These are phyloP conservation scores for Cercospora sp. DNA, from an alignment of 2,329 filamentous ascomycete species.

Conservation along the genomic window DNA sequence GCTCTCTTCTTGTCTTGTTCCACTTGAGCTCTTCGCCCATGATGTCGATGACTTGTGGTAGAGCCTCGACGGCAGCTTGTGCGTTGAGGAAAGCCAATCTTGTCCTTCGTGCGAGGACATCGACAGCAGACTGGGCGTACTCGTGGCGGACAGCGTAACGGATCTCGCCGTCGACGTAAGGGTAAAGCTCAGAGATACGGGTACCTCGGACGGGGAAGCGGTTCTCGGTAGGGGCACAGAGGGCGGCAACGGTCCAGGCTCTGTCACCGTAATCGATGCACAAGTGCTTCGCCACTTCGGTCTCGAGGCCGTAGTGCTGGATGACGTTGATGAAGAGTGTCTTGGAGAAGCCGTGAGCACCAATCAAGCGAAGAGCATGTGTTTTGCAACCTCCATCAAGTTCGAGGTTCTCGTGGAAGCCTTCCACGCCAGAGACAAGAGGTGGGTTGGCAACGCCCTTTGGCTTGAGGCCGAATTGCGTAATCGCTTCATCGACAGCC, in stretches of 20 bases:
- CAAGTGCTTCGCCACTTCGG: conserved; percentile 86
- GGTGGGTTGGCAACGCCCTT: conserved; percentile 57
- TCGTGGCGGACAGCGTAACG: conserved; percentile 85
- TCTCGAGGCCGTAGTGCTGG: conserved; percentile 89
- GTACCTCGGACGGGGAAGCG: conserved; percentile 82
- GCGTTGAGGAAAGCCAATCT: conserved; percentile 88
- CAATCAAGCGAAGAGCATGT: conserved; percentile 75
- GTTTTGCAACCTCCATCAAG: conserved; percentile 79
- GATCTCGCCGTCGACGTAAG: conserved; percentile 89
- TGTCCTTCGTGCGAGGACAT: conserved; percentile 82
- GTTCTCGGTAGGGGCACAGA: conserved; percentile 73
- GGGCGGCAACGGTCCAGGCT: conserved; percentile 82
- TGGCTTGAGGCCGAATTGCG: conserved; percentile 63
- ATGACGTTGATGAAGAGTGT: conserved; percentile 94
- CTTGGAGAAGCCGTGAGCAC: conserved; percentile 84
- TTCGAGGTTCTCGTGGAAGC: conserved; percentile 68
- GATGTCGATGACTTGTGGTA: conserved; percentile 82
- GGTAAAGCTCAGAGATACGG: conserved; percentile 77
- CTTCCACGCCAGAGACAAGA: conserved; percentile 67
- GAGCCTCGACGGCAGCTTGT: conserved; percentile 81
- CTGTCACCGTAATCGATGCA: conserved; percentile 86
- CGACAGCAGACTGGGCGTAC: conserved; percentile 86
- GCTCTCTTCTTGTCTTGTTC: conserved; percentile 69
- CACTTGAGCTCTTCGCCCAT: conserved; percentile 84
- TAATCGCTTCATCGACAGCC: conserved; percentile 77